A percentile compares a stretch with the other conserved stretches of the same genome.
These are phyloP conservation scores for Kwoniella europaea DNA, from an alignment of 768 basidiomycete species.

Conservation along the genomic window DNA sequence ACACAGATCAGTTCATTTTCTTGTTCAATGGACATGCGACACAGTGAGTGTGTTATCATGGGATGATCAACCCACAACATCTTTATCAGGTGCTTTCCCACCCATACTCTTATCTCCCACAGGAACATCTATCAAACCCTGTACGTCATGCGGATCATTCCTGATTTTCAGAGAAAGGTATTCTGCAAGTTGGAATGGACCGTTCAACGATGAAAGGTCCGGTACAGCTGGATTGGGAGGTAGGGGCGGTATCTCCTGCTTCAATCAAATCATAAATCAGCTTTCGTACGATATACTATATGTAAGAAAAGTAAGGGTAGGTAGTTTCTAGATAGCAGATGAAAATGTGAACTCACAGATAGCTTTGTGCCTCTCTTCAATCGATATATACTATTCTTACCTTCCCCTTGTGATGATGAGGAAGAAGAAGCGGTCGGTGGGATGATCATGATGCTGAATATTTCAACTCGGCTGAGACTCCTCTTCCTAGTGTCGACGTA, in stretches of 20 bases:
- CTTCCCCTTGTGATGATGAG: not conserved
- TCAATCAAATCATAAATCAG: not conserved
- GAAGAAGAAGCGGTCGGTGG: conserved; percentile 13
- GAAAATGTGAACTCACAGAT: conserved; percentile 25
- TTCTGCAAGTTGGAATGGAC: conserved; percentile 92
- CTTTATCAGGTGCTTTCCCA: conserved; percentile 54
- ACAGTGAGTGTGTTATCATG: too few species aligned
- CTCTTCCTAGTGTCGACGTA: not conserved
- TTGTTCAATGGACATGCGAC: not conserved
- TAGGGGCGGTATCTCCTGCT: conserved; percentile 33
- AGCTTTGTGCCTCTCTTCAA: conserved; percentile 45
- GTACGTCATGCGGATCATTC: conserved; percentile 84
- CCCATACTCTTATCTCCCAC: conserved; percentile 51
- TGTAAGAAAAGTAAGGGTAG: not conserved
- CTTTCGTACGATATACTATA: too few species aligned
- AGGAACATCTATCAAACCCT: conserved; percentile 77
- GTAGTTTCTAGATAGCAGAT: not conserved
- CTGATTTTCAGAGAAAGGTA: conserved; percentile 88
- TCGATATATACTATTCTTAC: conserved; percentile 29
- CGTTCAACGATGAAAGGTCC: conserved; percentile 65
- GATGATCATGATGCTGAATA: conserved; percentile 32
- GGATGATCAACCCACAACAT: conserved; percentile 61
- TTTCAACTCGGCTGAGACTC: not conserved
- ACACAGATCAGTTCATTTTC: too few species aligned
- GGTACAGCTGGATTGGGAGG: conserved; percentile 63